These are phyloP conservation scores for Erodium texanum DNA, from an alignment of 441 rosid genomes.

Conservation along the genomic window DNA sequence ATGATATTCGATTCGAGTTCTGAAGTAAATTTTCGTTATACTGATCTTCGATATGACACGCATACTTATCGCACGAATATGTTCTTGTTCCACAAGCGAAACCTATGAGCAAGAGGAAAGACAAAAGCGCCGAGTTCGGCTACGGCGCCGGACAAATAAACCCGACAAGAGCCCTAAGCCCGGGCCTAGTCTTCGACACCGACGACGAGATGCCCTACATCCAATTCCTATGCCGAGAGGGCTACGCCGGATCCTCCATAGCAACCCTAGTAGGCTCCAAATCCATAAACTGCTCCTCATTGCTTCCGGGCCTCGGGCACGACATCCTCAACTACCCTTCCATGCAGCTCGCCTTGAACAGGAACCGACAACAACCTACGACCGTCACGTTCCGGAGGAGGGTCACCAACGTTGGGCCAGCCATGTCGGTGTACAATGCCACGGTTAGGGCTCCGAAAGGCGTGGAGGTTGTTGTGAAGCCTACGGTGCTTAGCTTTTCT, in stretches of 20 bases:
- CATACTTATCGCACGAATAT: too few species aligned
- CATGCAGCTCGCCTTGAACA: constrained; percentile 38
- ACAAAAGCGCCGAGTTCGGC: constrained; percentile 44
- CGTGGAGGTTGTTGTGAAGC: constrained; percentile 40
- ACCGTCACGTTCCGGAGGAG: constrained; percentile 37
- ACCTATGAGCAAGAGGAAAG: constrained; percentile 47
- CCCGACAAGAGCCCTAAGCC: constrained; percentile 37
- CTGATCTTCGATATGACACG: too few species aligned
- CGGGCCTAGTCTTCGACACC: constrained; percentile 50
- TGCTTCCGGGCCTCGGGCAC: constrained; percentile 50
- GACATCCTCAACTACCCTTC: constrained; percentile 62
- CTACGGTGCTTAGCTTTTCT: constrained; percentile 36
- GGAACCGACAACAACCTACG: constrained; percentile 18
- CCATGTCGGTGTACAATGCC: constrained; percentile 36
- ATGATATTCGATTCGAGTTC: too few species aligned
- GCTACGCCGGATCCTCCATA: constrained; percentile 40
- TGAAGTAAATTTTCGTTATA: too few species aligned
- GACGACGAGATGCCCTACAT: constrained; percentile 39
- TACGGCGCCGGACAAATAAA: constrained; percentile 56
- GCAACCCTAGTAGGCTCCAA: constrained; percentile 32
- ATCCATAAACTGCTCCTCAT: constrained; percentile 44
- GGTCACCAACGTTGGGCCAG: constrained; percentile 54
- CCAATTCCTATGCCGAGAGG: constrained; percentile 59
- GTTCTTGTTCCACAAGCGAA: constrained; percentile 32
- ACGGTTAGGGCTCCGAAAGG: constrained; percentile 41